phyloP scores from a whole-genome alignment of 495 filamentous ascomycete species.

The Lepidopterella palustris region DNA sequence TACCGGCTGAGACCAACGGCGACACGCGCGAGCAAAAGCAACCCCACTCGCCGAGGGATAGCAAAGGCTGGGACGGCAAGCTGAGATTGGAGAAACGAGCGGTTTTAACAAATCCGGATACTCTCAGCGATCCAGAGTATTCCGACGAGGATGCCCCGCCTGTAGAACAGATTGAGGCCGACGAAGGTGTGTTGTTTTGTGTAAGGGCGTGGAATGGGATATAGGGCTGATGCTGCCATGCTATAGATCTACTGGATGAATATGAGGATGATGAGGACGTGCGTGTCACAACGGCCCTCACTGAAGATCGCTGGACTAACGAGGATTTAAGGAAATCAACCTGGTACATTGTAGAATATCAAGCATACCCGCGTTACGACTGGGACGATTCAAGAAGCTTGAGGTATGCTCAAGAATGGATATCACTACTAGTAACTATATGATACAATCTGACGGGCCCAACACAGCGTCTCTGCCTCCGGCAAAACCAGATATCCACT shows the following conservation, averaged over 20 bases:
- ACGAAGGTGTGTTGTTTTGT: constrained; percentile 58
- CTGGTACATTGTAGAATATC: constrained; percentile 77
- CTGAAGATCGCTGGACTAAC: constrained; percentile 10
- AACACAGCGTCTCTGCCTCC: constrained; percentile 82
- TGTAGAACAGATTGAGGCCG: constrained; percentile 69
- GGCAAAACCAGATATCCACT: constrained; percentile 81
- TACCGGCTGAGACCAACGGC: neutral
- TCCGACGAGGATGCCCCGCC: constrained; percentile 75
- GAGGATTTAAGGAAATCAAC: constrained; percentile 65
- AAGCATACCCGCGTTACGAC: constrained; percentile 67
- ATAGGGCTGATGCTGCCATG: neutral
- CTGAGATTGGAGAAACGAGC: constrained; percentile 64
- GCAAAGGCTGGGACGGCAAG: constrained; percentile 92
- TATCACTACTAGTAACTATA: too few relatives aligned
- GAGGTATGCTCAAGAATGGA: constrained; percentile 41
- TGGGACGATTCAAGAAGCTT: constrained; percentile 76
- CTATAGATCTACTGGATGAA: constrained; percentile 58
- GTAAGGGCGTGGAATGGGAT: neutral
- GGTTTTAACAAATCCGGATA: constrained; percentile 64
- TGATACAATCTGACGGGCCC: too few relatives aligned
- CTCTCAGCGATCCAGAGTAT: constrained; percentile 73
- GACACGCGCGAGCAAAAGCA: neutral
- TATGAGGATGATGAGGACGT: constrained; percentile 56
- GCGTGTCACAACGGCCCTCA: constrained; percentile 21
- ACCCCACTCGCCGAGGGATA: constrained; percentile 30